phyloP scores from a whole-genome alignment of 2,329 filamentous ascomycete genomes.

The Neonectria neomacrospora region DNA sequence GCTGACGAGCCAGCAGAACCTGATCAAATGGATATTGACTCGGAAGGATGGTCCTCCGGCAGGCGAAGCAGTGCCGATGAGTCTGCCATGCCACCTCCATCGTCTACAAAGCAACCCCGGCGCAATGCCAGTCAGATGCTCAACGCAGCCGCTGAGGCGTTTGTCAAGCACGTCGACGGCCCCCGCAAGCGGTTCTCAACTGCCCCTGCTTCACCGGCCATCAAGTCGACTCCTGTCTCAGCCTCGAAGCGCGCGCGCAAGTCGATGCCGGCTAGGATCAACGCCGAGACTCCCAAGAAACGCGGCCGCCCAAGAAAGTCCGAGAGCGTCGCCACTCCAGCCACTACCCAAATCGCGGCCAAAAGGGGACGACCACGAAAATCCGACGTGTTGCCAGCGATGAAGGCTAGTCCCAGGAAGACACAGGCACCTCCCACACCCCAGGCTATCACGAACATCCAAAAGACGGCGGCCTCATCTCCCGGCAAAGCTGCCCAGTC shows the following conservation, averaged over 20 bases:
- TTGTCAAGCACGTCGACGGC: constrained; percentile 23
- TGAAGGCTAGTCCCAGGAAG: constrained; percentile 22
- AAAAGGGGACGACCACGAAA: constrained; percentile 42
- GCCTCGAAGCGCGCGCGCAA: constrained; percentile 32
- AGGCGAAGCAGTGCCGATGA: not conserved
- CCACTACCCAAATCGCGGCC: constrained; percentile 14
- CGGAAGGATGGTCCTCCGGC: not conserved
- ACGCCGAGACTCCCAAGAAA: constrained; percentile 35
- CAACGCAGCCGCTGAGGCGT: constrained; percentile 13
- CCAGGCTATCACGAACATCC: constrained; percentile 29
- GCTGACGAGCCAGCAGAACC: not conserved
- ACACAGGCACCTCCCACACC: constrained; percentile 20
- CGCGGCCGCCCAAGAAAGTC: constrained; percentile 42
- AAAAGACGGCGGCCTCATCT: constrained; percentile 19
- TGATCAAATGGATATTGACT: not conserved
- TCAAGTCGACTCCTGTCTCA: constrained; percentile 22
- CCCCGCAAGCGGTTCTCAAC: constrained; percentile 30
- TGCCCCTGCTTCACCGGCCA: constrained; percentile 28
- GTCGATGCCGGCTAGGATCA: constrained; percentile 38
- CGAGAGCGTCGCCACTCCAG: constrained; percentile 33
- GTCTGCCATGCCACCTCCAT: constrained; percentile 2
- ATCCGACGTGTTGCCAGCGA: constrained; percentile 28
- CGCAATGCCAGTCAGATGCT: constrained; percentile 30
- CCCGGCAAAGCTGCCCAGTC: constrained; percentile 30
- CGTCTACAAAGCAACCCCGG: constrained; percentile 29